phyloP scores from a whole-genome alignment of 148 eudicot species.

The Camellia japonica region DNA sequence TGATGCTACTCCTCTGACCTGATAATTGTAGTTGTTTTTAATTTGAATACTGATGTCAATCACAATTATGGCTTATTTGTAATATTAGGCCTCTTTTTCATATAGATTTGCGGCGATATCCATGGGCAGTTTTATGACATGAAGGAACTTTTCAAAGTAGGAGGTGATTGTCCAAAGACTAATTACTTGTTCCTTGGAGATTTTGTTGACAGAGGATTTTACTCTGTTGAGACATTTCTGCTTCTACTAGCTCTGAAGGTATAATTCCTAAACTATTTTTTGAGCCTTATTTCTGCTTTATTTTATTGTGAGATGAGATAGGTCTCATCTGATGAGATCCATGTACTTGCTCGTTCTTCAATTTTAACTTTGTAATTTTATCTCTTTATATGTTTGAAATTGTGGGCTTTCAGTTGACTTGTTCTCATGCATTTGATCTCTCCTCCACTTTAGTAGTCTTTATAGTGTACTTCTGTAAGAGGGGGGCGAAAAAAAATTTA shows the following conservation, averaged over 20 bases:
- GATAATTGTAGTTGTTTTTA: neutral
- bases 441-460: too few species aligned
- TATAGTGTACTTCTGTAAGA: too few species aligned
- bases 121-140: slow-evolving; percentile 97
- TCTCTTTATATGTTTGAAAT: too few species aligned
- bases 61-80: neutral
- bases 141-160: slow-evolving; percentile 91
- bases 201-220: slow-evolving; percentile 92
- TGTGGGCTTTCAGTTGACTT: too few species aligned
- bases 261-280: slow-evolving; percentile 7
- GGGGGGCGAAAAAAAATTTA: too few species aligned
- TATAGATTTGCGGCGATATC: slow-evolving; percentile 92
- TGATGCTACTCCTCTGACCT: neutral
- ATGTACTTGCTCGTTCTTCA: too few species aligned
- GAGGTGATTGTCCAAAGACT: slow-evolving; percentile 97
- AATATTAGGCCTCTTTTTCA: neutral
- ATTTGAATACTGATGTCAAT: neutral
- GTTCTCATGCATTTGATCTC: too few species aligned
- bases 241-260: slow-evolving; percentile 95
- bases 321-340: neutral
- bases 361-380: too few species aligned
- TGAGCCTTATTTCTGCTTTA: neutral
- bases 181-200: slow-evolving; percentile 94
- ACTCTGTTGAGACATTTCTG: slow-evolving; percentile 90
- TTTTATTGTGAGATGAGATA: too few species aligned